Percentiles rank a stretch among this genome's conserved stretches.
phyloP scores from a whole-genome alignment of 495 filamentous ascomycete genomes.

The Astrothelium macrocarpum region DNA sequence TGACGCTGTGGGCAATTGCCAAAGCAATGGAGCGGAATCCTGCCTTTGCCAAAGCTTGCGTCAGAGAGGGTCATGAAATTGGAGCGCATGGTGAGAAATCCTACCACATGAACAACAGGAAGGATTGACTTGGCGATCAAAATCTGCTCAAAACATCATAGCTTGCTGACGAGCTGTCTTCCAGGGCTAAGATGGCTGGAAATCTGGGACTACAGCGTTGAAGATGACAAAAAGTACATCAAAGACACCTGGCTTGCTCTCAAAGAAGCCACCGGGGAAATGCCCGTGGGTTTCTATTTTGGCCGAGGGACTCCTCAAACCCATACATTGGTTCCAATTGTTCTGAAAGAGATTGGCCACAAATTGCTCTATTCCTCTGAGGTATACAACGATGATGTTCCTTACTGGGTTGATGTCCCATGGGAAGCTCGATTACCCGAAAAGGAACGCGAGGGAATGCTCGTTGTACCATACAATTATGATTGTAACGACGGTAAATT shows the following conservation, averaged over 20 bases:
- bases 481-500: slow-evolving; percentile 29
- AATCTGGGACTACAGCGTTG: slow-evolving; percentile 26
- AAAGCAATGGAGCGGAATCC: slow-evolving; percentile 26
- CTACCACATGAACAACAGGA: background rate
- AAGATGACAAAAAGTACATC: slow-evolving; percentile 26
- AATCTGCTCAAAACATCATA: background rate
- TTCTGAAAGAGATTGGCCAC: slow-evolving; percentile 20
- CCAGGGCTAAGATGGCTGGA: slow-evolving; percentile 25
- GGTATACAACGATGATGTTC: slow-evolving; percentile 30
- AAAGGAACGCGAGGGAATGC: slow-evolving; percentile 24
- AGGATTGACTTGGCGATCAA: background rate
- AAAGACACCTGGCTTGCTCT: slow-evolving; percentile 24
- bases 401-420: slow-evolving; percentile 28
- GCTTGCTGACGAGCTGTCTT: background rate
- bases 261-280: slow-evolving; percentile 24
- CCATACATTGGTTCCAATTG: slow-evolving; percentile 20
- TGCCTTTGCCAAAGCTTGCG: slow-evolving; percentile 23
- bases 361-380: slow-evolving; percentile 24
- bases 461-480: slow-evolving; percentile 27
- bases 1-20: slow-evolving; percentile 26
- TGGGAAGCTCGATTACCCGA: slow-evolving; percentile 22
- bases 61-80: slow-evolving; percentile 27
- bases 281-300: slow-evolving; percentile 28
- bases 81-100: slow-evolving; percentile 20
- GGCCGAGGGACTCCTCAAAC: slow-evolving; percentile 27